Evolutionary conservation across 352 stramenopile genomes (phyloP).

Genomic region (Peronosclerospora sorghi): DNA sequence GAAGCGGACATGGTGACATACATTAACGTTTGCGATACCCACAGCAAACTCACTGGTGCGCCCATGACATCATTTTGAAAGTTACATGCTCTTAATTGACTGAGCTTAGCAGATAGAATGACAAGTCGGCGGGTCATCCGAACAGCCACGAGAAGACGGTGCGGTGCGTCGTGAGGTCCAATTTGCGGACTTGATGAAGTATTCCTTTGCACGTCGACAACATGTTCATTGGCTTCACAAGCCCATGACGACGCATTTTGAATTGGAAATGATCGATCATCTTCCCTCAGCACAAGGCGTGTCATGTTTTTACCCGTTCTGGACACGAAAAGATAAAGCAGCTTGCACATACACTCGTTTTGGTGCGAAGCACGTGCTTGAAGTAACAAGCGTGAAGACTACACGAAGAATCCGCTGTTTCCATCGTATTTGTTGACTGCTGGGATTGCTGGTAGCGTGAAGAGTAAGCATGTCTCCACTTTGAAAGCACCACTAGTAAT

Average conservation of each 20-base stretch:
- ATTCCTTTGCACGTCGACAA: conserved; percentile 54
- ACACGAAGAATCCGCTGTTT: conserved; percentile 31
- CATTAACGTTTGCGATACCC: conserved; percentile 56
- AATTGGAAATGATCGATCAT: conserved; percentile 30
- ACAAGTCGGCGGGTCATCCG: conserved; percentile 46
- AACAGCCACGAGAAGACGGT: conserved; percentile 28
- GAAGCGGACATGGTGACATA: conserved; percentile 50
- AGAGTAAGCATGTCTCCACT: conserved; percentile 40
- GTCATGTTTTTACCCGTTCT: conserved; percentile 3
- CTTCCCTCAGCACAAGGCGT: conserved; percentile 36
- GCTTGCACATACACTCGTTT: conserved; percentile 20
- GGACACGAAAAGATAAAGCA: conserved; percentile 33
- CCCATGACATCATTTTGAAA: conserved; percentile 22
- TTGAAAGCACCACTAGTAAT: conserved; percentile 42
- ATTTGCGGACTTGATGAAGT: conserved; percentile 9
- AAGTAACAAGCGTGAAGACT: conserved; percentile 46
- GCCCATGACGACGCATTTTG: conserved; percentile 20
- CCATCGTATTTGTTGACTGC: conserved; percentile 31
- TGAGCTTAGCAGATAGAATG: conserved; percentile 32
- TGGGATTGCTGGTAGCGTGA: conserved; percentile 28
- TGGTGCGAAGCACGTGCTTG: conserved; percentile 18
- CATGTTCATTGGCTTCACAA: conserved; percentile 23
- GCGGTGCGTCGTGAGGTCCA: conserved; percentile 11
- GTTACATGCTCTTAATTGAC: conserved; percentile 28
- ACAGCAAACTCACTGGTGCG: conserved; percentile 41